Percentiles rank a stretch among this genome's conserved stretches.
Conservation (phyloP, 2,329 filamentous ascomycete genomes). For the Penicillium sp. region DNA sequence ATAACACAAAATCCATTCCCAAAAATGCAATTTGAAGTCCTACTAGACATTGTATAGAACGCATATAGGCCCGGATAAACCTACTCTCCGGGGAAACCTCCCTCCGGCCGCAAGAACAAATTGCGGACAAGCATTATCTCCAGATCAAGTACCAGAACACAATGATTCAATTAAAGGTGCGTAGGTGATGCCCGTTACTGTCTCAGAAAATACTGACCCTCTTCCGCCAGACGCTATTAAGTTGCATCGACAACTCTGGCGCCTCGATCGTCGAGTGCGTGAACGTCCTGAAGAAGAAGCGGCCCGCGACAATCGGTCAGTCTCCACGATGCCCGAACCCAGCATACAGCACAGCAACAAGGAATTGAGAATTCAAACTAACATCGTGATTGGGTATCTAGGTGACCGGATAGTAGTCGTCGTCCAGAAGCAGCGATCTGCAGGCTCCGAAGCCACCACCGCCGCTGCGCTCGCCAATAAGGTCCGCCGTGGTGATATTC, state of each 20-base stretch:
- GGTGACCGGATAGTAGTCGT: slow-evolving; percentile 97
- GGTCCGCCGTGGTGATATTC: slow-evolving; percentile 92
- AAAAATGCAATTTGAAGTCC: neutral
- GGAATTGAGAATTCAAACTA: neutral
- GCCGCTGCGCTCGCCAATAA: slow-evolving; percentile 80
- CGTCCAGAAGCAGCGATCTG: slow-evolving; percentile 88
- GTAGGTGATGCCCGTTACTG: neutral
- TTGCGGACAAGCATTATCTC: slow-evolving; percentile 17
- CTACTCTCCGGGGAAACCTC: slow-evolving; percentile 19
- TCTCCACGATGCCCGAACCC: neutral
- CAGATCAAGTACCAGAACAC: slow-evolving; percentile 44
- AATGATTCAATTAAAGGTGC: slow-evolving; percentile 89
- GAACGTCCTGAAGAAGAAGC: slow-evolving; percentile 87
- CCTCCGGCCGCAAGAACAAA: slow-evolving; percentile 21
- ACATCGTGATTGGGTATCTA: slow-evolving; percentile 36
- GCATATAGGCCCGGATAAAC: slow-evolving; percentile 14
- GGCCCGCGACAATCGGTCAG: slow-evolving; percentile 78
- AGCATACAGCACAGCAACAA: neutral
- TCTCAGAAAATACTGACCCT: neutral
- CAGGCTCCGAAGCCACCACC: slow-evolving; percentile 68
- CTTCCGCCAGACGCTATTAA: slow-evolving; percentile 75
- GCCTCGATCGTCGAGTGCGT: slow-evolving; percentile 96
- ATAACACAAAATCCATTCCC: neutral
- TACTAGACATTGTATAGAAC: neutral
- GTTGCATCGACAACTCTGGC: slow-evolving; percentile 99